phyloP scores from a whole-genome alignment of 2,329 filamentous ascomycete species.

The Podosphaera xanthii region DNA sequence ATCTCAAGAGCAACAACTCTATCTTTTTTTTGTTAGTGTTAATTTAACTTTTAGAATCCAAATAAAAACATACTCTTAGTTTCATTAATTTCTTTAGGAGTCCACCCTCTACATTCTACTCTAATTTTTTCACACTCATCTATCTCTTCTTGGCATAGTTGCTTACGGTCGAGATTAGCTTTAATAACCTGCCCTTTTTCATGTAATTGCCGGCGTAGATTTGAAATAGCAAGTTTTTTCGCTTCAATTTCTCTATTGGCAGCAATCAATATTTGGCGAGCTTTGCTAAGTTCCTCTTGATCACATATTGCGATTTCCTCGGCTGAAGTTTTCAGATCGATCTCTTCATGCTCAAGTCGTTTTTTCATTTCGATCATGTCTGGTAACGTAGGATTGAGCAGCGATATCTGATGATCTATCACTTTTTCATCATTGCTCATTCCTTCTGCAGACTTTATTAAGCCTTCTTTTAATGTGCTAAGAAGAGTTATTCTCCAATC shows the following conservation, averaged over 20 bases:
- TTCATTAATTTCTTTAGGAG: slow-evolving; percentile 51
- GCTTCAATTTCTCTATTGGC: slow-evolving; percentile 45
- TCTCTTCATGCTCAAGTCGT: slow-evolving; percentile 36
- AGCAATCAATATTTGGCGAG: slow-evolving; percentile 42
- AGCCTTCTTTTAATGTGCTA: slow-evolving; percentile 61
- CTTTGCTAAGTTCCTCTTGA: slow-evolving; percentile 49
- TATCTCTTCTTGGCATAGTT: slow-evolving; percentile 50
- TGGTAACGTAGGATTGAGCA: slow-evolving; percentile 47
- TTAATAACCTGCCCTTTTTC: slow-evolving; percentile 43
- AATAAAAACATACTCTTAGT: slow-evolving; percentile 41
- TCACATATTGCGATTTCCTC: slow-evolving; percentile 60
- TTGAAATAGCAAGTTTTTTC: slow-evolving; percentile 43
- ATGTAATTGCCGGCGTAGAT: slow-evolving; percentile 41
- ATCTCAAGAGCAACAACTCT: slow-evolving; percentile 43
- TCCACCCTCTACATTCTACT: slow-evolving; percentile 81
- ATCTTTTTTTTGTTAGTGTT: slow-evolving; percentile 20
- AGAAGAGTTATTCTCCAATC: slow-evolving; percentile 86
- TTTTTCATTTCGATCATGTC: slow-evolving; percentile 35
- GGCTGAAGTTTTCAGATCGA: slow-evolving; percentile 46
- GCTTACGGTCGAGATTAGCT: slow-evolving; percentile 40
- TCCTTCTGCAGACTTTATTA: slow-evolving; percentile 50
- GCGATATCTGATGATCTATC: slow-evolving; percentile 42
- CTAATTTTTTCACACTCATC: slow-evolving; percentile 59
- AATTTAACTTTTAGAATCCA: not conserved
- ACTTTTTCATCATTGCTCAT: slow-evolving; percentile 52